phyloP scores from a whole-genome alignment of 2,329 filamentous ascomycete genomes.

The Aspergillus arachidicola region DNA sequence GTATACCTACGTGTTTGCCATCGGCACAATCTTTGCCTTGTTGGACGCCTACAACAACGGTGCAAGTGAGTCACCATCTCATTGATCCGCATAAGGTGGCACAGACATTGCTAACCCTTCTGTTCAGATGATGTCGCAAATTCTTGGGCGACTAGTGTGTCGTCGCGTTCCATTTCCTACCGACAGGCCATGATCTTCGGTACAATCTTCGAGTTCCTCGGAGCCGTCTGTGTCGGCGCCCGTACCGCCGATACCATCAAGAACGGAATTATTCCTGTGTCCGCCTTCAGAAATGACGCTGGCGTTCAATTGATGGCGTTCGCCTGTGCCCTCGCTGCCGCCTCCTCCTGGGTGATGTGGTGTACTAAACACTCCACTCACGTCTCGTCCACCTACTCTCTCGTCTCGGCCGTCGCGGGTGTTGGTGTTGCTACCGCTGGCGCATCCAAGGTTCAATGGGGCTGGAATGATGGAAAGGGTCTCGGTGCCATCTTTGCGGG shows the following conservation, averaged over 20 bases:
- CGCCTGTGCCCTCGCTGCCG: constrained; percentile 35
- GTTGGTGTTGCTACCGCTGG: constrained; percentile 70
- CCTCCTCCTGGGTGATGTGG: constrained; percentile 74
- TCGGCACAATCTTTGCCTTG: constrained; percentile 75
- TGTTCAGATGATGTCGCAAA: constrained; percentile 74
- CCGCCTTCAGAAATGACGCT: constrained; percentile 62
- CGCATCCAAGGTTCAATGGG: constrained; percentile 65
- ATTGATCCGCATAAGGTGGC: no score
- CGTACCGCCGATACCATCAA: constrained; percentile 77
- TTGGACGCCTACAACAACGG: constrained; percentile 79
- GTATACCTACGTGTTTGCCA: constrained; percentile 73
- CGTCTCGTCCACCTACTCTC: constrained; percentile 72
- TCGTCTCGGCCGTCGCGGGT: constrained; percentile 69
- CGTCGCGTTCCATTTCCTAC: constrained; percentile 64
- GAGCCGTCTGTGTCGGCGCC: constrained; percentile 67
- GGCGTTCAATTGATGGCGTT: constrained; percentile 68
- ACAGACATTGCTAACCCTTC: not conserved
- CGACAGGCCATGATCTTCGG: constrained; percentile 50
- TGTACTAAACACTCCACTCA: constrained; percentile 73
- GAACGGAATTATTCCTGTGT: constrained; percentile 70
- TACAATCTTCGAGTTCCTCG: constrained; percentile 68
- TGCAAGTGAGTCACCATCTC: constrained; percentile 61
- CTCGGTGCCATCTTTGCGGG: constrained; percentile 70
- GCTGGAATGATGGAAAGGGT: constrained; percentile 68
- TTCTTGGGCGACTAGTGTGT: constrained; percentile 78